Percentiles rank a stretch among this genome's conserved stretches.
phyloP scores from a whole-genome alignment of 2,329 filamentous ascomycete genomes.

The Penicillium sp. region DNA sequence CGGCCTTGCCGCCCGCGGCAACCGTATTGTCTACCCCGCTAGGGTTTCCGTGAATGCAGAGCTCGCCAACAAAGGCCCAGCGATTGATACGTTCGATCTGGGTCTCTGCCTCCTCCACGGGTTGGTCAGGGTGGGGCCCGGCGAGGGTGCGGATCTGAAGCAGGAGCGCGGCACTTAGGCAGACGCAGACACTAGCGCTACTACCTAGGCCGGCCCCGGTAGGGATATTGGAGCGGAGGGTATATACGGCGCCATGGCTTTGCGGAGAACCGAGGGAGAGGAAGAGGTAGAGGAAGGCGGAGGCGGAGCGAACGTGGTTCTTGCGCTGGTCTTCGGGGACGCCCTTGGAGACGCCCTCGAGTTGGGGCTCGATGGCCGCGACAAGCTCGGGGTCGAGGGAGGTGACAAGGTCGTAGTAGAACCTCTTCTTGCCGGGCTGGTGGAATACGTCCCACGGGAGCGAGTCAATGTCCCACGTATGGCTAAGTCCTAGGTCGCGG shows the following conservation, averaged over 20 bases:
- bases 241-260: conserved; percentile 80
- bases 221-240: conserved; percentile 86
- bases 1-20: conserved; percentile 85
- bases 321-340: conserved; percentile 69
- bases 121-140: conserved; percentile 88
- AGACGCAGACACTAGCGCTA: conserved; percentile 91
- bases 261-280: conserved; percentile 75
- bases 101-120: conserved; percentile 74
- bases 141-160: conserved; percentile 83
- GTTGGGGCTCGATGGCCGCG: conserved; percentile 72
- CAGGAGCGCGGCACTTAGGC: conserved; percentile 75
- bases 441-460: conserved; percentile 83
- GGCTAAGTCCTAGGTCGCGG: conserved; percentile 80
- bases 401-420: conserved; percentile 86
- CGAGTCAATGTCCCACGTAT: conserved; percentile 91
- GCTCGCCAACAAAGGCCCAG: conserved; percentile 95
- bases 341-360: conserved; percentile 63
- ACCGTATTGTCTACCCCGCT: conserved; percentile 98
- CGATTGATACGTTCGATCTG: conserved; percentile 94
- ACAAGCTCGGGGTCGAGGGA: conserved; percentile 78
- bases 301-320: conserved; percentile 75
- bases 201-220: conserved; percentile 88
- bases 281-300: conserved; percentile 88
- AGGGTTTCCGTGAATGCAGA: conserved; percentile 96
- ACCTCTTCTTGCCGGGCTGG: conserved; percentile 80